These are phyloP conservation scores for Mentha longifolia DNA, from an alignment of 257 asterid genomes.

Conservation along the genomic window DNA sequence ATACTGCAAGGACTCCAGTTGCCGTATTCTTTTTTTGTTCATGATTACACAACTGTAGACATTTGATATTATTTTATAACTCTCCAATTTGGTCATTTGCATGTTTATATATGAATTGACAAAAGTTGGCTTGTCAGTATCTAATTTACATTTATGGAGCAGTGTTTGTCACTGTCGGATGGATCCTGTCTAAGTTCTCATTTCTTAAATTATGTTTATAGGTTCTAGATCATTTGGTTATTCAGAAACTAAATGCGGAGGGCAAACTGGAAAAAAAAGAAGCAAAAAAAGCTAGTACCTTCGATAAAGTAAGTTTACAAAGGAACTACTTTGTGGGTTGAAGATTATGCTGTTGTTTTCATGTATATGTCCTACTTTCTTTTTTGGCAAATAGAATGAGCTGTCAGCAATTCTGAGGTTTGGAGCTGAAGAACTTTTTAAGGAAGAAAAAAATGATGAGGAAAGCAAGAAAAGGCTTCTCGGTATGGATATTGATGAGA, in stretches of 20 bases:
- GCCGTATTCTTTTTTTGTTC: not conserved
- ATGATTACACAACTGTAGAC: constrained; percentile 8
- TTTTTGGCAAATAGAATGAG: constrained; percentile 69
- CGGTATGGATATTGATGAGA: constrained; percentile 94
- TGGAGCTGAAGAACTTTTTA: constrained; percentile 98
- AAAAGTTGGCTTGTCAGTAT: not conserved
- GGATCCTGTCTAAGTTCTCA: constrained; percentile 29
- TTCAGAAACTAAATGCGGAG: constrained; percentile 95
- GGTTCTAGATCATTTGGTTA: constrained; percentile 99
- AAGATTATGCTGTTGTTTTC: constrained; percentile 13
- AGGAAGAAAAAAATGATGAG: constrained; percentile 92
- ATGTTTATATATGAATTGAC: constrained; percentile 10
- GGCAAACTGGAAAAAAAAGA: constrained; percentile 98
- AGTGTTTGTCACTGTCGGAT: constrained; percentile 20
- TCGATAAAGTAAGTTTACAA: constrained; percentile 76
- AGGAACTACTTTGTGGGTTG: constrained; percentile 11
- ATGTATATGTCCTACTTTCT: constrained; percentile 21
- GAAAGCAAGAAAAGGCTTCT: constrained; percentile 95
- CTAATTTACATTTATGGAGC: constrained; percentile 2
- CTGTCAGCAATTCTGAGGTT: constrained; percentile 97
- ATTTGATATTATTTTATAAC: constrained; percentile 15
- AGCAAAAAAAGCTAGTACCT: constrained; percentile 79
- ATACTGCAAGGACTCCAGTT: constrained; percentile 9
- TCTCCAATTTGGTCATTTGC: constrained; percentile 14
- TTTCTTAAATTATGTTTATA: constrained; percentile 35